A percentile compares a stretch with the other conserved stretches of the same genome.
Conservation (phyloP, 1,284 basidiomycete genomes). For the Pisolithus thermaeus region DNA sequence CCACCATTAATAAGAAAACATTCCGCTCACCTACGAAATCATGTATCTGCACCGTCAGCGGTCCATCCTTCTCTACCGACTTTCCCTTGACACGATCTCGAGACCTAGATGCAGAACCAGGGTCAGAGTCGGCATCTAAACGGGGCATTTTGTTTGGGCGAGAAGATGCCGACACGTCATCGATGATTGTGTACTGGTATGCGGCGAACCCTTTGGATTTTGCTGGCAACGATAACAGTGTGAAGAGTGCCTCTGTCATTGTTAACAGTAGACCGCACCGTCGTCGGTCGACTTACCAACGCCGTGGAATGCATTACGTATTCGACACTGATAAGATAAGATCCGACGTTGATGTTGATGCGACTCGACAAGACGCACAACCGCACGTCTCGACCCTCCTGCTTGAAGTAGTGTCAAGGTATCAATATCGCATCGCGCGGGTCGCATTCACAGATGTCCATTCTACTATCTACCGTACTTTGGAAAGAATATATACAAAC, state of each 20-base stretch:
- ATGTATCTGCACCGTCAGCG: conserved; percentile 41
- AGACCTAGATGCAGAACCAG: conserved; percentile 55
- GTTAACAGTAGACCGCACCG: not conserved
- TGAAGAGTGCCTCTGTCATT: conserved; percentile 31
- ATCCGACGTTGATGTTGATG: too few species aligned
- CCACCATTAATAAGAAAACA: too few species aligned
- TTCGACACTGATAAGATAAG: not conserved
- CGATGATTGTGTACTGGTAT: conserved; percentile 32
- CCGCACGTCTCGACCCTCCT: too few species aligned
- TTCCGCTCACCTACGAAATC: conserved; percentile 34
- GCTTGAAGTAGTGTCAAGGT: too few species aligned
- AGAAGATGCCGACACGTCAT: conserved; percentile 43
- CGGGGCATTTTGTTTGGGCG: conserved; percentile 64
- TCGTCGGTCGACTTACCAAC: not conserved
- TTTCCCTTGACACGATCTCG: conserved; percentile 25
- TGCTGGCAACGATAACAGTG: conserved; percentile 46
- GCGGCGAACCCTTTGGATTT: conserved; percentile 49
- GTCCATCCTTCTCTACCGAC: conserved; percentile 24
- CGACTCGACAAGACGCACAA: too few species aligned
- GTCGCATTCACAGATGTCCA: too few species aligned
- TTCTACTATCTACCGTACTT: too few species aligned
- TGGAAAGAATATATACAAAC: too few species aligned
- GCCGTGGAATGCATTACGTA: not conserved
- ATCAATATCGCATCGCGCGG: too few species aligned
- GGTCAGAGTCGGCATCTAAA: conserved; percentile 56